Conservation (phyloP, 2,329 filamentous ascomycete genomes). For the Zymoseptoria pseudotritici region DNA sequence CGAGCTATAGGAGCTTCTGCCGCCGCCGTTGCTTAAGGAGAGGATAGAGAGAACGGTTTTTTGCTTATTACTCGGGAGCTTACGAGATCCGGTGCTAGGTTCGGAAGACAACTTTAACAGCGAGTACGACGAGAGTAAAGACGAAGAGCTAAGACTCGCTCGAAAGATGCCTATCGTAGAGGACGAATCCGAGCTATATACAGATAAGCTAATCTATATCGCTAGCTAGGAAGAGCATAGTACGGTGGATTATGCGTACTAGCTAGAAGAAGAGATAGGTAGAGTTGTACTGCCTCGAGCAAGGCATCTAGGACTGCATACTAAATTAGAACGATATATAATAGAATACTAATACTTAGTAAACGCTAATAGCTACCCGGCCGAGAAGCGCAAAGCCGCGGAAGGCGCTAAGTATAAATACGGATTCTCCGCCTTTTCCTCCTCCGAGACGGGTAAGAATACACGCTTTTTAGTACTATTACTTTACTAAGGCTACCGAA, state of each 20-base stretch:
- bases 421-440: too few species aligned
- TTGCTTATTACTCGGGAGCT: neutral
- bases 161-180: conserved; percentile 42
- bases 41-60: too few species aligned
- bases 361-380: conserved; percentile 96
- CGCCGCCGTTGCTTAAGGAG: too few species aligned
- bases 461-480: too few species aligned
- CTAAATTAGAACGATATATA: neutral
- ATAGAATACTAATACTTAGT: conserved; percentile 16
- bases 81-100: neutral
- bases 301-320: conserved; percentile 85
- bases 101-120: conserved; percentile 14
- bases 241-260: conserved; percentile 52
- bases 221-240: conserved; percentile 44
- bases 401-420: too few species aligned
- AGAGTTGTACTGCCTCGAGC: conserved; percentile 99
- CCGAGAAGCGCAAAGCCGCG: conserved; percentile 98
- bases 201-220: conserved; percentile 53
- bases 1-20: too few species aligned
- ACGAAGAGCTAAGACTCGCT: conserved; percentile 22
- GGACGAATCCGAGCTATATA: conserved; percentile 49
- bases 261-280: conserved; percentile 40
- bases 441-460: too few species aligned
- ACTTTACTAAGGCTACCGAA: conserved; percentile 71
- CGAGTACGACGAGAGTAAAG: conserved; percentile 27